These are phyloP conservation scores for Paratinospora sagittata DNA, from an alignment of 164 flowering plant species.

Conservation along the genomic window DNA sequence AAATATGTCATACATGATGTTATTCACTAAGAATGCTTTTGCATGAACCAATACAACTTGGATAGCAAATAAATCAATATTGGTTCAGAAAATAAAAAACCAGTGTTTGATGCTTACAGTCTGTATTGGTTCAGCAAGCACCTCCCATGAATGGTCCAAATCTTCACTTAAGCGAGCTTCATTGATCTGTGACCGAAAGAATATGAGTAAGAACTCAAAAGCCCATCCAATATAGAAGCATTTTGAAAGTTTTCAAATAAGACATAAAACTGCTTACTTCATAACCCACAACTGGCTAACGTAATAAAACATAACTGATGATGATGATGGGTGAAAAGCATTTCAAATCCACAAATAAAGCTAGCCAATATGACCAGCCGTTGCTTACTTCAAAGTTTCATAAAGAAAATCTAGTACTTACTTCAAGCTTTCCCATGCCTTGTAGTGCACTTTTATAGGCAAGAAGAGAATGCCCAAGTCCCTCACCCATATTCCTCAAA, in stretches of 20 bases:
- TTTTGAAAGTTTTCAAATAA: neutral
- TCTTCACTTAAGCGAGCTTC: slow-evolving; percentile 66
- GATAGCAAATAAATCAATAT: neutral
- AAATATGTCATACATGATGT: no score
- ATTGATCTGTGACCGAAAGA: slow-evolving; percentile 50
- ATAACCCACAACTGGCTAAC: no score
- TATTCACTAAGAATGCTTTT: no score
- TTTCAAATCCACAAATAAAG: no score
- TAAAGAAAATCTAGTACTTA: slow-evolving; percentile 16
- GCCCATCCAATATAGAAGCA: neutral
- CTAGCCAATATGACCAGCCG: neutral
- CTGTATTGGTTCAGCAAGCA: slow-evolving; percentile 98
- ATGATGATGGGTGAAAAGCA: no score
- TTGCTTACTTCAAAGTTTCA: neutral
- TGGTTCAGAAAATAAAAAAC: neutral
- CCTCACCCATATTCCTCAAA: slow-evolving; percentile 83
- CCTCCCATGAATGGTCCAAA: slow-evolving; percentile 84
- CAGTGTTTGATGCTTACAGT: slow-evolving; percentile 48
- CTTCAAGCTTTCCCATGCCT: slow-evolving; percentile 92
- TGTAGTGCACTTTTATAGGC: slow-evolving; percentile 80
- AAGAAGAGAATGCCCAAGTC: slow-evolving; percentile 89
- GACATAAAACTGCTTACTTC: no score
- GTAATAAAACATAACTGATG: no score
- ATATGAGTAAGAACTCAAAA: neutral
- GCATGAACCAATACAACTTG: no score